These are phyloP conservation scores for Andrographis paniculata DNA, from an alignment of 305 asterid species.

Conservation along the genomic window DNA sequence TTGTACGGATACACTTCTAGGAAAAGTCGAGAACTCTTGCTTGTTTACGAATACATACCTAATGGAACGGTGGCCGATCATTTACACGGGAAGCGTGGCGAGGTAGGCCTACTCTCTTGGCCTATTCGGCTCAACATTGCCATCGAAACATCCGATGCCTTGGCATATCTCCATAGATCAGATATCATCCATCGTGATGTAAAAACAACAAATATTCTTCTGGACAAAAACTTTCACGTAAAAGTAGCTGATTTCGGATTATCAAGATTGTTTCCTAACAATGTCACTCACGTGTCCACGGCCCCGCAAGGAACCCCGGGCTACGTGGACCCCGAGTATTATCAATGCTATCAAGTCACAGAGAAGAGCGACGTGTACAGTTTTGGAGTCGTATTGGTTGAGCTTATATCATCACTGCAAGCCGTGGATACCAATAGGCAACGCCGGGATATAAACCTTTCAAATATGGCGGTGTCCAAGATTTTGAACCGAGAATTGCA, in stretches of 20 bases:
- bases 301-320: slow-evolving; percentile 98
- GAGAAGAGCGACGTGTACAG: slow-evolving; percentile 83
- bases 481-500: slow-evolving; percentile 44
- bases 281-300: slow-evolving; percentile 77
- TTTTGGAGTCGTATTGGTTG: slow-evolving; percentile 65
- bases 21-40: slow-evolving; percentile 59
- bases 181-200: slow-evolving; percentile 78
- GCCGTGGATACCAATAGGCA: slow-evolving; percentile 67
- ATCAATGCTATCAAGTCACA: slow-evolving; percentile 75
- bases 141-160: slow-evolving; percentile 66
- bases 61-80: slow-evolving; percentile 89
- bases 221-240: slow-evolving; percentile 73
- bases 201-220: slow-evolving; percentile 63
- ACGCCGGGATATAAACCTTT: slow-evolving; percentile 51
- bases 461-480: slow-evolving; percentile 68
- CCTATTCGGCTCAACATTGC: slow-evolving; percentile 65
- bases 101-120: slow-evolving; percentile 61
- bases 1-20: slow-evolving; percentile 78
- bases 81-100: slow-evolving; percentile 55
- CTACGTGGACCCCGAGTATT: slow-evolving; percentile 88
- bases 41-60: slow-evolving; percentile 65
- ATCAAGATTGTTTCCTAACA: slow-evolving; percentile 61
- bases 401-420: slow-evolving; percentile 60
- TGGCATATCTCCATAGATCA: slow-evolving; percentile 52
- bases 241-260: slow-evolving; percentile 89